Evolutionary conservation across 2,329 filamentous ascomycete genomes (phyloP).

Genomic region (Zymoseptoria brevis): DNA sequence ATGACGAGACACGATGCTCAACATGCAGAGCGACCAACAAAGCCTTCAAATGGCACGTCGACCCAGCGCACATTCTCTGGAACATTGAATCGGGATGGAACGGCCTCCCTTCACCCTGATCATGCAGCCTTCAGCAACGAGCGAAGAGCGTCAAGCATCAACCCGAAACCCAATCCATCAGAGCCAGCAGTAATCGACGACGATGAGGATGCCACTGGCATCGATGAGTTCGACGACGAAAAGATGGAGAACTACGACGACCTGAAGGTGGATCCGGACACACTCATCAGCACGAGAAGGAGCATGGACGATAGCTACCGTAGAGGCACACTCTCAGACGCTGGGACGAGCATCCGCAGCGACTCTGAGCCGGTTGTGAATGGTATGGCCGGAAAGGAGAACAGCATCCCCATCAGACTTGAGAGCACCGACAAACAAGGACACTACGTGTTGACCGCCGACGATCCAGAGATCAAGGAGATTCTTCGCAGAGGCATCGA

Average conservation of each 20-base stretch:
- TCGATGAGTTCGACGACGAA: slow-evolving; percentile 20
- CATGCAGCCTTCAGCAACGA: background rate
- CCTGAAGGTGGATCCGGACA: slow-evolving; percentile 31
- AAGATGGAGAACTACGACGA: slow-evolving; percentile 38
- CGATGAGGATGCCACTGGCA: slow-evolving; percentile 1
- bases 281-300: slow-evolving; percentile 29
- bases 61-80: slow-evolving; percentile 18
- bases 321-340: slow-evolving; percentile 4
- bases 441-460: slow-evolving; percentile 42
- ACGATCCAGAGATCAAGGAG: slow-evolving; percentile 43
- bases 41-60: slow-evolving; percentile 13
- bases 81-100: slow-evolving; percentile 14
- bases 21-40: background rate
- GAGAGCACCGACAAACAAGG: slow-evolving; percentile 40
- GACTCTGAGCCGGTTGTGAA: background rate
- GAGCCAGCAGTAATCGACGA: background rate
- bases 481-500: slow-evolving; percentile 39
- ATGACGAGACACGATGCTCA: background rate
- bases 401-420: slow-evolving; percentile 41
- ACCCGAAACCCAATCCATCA: slow-evolving; percentile 1
- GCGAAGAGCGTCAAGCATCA: background rate
- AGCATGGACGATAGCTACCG: slow-evolving; percentile 19
- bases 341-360: background rate
- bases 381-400: slow-evolving; percentile 19
- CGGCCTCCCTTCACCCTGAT: slow-evolving; percentile 11